Percentiles rank a stretch among this genome's conserved stretches.
Conservation (phyloP, 176 grass and related monocot species). For the Pontederia paniculata region DNA sequence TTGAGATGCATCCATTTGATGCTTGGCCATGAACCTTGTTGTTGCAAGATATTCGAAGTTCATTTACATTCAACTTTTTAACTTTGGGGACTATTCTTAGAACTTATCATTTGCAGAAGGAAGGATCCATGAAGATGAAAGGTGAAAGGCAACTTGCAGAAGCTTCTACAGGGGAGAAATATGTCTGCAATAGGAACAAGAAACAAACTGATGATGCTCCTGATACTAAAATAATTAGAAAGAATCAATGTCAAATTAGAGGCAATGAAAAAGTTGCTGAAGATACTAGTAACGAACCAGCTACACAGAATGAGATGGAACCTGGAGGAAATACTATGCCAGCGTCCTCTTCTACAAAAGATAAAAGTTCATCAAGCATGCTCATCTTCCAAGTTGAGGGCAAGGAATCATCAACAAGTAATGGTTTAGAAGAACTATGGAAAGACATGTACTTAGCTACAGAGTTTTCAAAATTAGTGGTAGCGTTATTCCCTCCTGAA, state of each 20-base stretch:
- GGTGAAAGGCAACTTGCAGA: slow-evolving; percentile 31
- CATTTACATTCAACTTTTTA: too few species aligned
- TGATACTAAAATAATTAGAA: neutral
- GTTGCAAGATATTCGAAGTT: too few species aligned
- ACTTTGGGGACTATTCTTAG: too few species aligned
- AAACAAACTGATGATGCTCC: slow-evolving; percentile 14
- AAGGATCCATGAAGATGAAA: slow-evolving; percentile 20
- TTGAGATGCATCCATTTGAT: too few species aligned
- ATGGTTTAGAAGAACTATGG: slow-evolving; percentile 79
- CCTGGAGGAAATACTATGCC: too few species aligned
- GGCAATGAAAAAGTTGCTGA: neutral
- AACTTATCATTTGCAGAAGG: too few species aligned
- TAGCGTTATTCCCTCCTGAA: too few species aligned
- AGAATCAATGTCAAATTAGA: neutral
- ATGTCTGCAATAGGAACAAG: slow-evolving; percentile 24
- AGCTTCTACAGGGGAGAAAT: slow-evolving; percentile 8
- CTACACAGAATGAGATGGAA: neutral
- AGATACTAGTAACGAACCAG: neutral
- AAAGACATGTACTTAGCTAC: slow-evolving; percentile 76
- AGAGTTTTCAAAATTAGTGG: slow-evolving; percentile 46
- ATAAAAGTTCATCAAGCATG: too few species aligned
- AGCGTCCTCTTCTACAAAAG: too few species aligned
- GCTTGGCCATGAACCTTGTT: too few species aligned
- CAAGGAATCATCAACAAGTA: slow-evolving; percentile 32
- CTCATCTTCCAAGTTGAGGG: slow-evolving; percentile 22